These are phyloP conservation scores for Hypomyces perniciosus DNA, from an alignment of 2,329 filamentous ascomycete species.

Conservation along the genomic window DNA sequence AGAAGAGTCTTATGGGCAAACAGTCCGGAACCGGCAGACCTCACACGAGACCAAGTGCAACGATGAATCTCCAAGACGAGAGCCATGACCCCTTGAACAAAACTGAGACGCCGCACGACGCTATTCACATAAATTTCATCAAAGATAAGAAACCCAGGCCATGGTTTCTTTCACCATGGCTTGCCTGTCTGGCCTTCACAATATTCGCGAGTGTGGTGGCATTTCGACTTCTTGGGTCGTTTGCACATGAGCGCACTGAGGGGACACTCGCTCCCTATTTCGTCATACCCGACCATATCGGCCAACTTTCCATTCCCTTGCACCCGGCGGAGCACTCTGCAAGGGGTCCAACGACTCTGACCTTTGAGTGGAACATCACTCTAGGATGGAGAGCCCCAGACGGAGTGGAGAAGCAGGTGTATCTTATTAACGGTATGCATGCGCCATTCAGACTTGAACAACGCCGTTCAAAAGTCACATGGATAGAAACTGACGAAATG, in stretches of 20 bases:
- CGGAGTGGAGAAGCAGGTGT: conserved; percentile 21
- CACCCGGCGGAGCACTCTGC: conserved; percentile 13
- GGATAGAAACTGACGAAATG: not conserved
- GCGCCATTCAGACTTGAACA: not conserved
- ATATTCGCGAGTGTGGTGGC: conserved; percentile 5
- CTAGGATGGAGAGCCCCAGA: conserved; percentile 15
- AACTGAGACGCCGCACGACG: not conserved
- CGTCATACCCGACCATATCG: not conserved
- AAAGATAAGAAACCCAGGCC: not conserved
- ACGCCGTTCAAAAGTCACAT: not conserved
- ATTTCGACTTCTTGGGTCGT: not conserved
- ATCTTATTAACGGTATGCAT: conserved; percentile 20
- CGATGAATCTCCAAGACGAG: conserved; percentile 1
- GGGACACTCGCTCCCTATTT: not conserved
- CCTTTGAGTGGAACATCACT: conserved; percentile 18
- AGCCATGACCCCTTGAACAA: not conserved
- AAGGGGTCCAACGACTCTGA: conserved; percentile 13
- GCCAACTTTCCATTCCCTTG: conserved; percentile 16
- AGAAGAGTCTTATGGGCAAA: not conserved
- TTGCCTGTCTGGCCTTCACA: conserved; percentile 3
- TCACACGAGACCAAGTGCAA: not conserved
- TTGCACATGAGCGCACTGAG: not conserved
- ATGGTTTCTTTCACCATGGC: not conserved
- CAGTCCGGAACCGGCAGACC: not conserved
- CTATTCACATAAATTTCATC: not conserved